Conservation (phyloP, 176 grass and related monocot genomes). For the maize (Zea mays) region DNA sequence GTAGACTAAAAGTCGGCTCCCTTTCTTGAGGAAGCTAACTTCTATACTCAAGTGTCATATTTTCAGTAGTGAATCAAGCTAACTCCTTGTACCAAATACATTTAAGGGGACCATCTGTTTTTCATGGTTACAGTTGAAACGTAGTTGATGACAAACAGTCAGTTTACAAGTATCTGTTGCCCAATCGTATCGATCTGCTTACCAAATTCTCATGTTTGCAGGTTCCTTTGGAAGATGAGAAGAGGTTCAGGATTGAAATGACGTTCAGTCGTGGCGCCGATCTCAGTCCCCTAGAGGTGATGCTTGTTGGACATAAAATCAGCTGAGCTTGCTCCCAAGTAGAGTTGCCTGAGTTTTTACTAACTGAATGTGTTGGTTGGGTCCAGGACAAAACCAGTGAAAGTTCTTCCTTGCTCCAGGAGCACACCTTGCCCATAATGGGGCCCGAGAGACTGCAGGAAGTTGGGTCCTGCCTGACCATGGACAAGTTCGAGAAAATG, state of each 20-base stretch:
- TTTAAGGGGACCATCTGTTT: neutral
- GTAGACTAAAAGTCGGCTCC: slow-evolving; percentile 3
- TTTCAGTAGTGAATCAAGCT: slow-evolving; percentile 10
- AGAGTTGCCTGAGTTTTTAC: slow-evolving; percentile 1
- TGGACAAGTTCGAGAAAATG: slow-evolving; percentile 98
- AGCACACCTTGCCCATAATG: slow-evolving; percentile 95
- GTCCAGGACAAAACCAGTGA: slow-evolving; percentile 69
- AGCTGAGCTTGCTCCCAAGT: neutral
- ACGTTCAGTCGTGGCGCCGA: slow-evolving; percentile 92
- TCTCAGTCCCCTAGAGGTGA: slow-evolving; percentile 89
- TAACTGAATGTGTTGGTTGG: slow-evolving; percentile 22
- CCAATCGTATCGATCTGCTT: neutral
- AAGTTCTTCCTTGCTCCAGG: slow-evolving; percentile 71
- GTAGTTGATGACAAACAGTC: slow-evolving; percentile 6
- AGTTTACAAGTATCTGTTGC: neutral
- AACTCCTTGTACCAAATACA: slow-evolving; percentile 11
- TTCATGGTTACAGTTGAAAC: neutral
- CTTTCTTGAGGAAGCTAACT: slow-evolving; percentile 22
- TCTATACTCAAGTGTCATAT: neutral
- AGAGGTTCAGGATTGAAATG: slow-evolving; percentile 99
- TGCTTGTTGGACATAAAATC: neutral
- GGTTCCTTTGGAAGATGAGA: slow-evolving; percentile 92
- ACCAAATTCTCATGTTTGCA: slow-evolving; percentile 35
- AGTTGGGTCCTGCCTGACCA: slow-evolving; percentile 65
- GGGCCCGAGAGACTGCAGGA: slow-evolving; percentile 96